Conservation (phyloP, 495 filamentous ascomycete genomes). For the Penicillium coffeae region DNA sequence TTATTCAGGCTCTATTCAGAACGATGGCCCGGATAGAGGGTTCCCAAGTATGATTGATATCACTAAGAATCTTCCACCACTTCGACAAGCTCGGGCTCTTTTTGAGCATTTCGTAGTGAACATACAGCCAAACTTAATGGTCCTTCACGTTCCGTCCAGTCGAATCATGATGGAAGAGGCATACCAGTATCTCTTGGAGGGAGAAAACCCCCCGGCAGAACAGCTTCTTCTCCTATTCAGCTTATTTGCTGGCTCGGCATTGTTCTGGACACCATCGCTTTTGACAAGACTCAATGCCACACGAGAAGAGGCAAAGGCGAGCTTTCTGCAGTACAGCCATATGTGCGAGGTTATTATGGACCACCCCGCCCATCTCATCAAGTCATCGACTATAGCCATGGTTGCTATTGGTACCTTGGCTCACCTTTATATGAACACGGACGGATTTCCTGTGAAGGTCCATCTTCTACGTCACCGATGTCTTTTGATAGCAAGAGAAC, state of each 20-base stretch:
- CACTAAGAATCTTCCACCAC: conserved; percentile 18
- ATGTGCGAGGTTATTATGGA: conserved; percentile 21
- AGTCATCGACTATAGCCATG: conserved; percentile 23
- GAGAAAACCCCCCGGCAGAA: conserved; percentile 8
- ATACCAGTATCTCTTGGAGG: conserved; percentile 20
- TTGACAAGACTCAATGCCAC: conserved; percentile 19
- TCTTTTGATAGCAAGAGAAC: conserved; percentile 21
- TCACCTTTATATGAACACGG: conserved; percentile 19
- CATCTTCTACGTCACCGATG: conserved; percentile 20
- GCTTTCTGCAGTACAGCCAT: conserved; percentile 18
- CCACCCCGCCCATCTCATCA: conserved; percentile 9
- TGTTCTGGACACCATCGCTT: conserved; percentile 21
- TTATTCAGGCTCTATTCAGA: background rate
- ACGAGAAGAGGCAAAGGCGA: conserved; percentile 13
- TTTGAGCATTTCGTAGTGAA: conserved; percentile 21
- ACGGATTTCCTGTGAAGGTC: conserved; percentile 18
- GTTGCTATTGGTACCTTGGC: conserved; percentile 17
- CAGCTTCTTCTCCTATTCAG: conserved; percentile 19
- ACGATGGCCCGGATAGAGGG: background rate
- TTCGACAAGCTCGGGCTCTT: conserved; percentile 18
- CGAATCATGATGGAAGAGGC: conserved; percentile 16
- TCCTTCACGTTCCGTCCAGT: conserved; percentile 27
- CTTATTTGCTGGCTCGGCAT: conserved; percentile 22
- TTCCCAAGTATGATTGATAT: conserved; percentile 3
- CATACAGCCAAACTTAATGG: conserved; percentile 20